Base-by-base conservation (phyloP, 225 moss, liverwort and hornwort genomes). In the Polytrichum commune region DNA sequence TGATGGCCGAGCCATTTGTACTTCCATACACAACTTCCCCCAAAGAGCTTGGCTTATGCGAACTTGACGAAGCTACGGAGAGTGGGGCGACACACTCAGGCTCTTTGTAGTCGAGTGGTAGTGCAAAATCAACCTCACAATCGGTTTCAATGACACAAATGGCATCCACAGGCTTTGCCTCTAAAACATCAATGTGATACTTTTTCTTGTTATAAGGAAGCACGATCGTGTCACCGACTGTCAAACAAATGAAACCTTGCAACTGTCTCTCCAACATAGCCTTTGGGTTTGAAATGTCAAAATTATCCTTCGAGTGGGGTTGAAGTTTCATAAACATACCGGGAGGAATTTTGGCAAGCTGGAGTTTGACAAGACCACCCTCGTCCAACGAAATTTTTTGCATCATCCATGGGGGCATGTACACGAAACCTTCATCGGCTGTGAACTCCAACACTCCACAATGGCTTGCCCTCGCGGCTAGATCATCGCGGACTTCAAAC, bases 301-400 rank as follows among this genome's bases (percentile, higher is more conserved):
- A 80, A 75, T 95, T 93, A 81, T 98, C 97, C 80, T 98, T 94
- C 0, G 97, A 95, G 73, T 98, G 97, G 9, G 97, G 97, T 83
- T 98, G 97, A 54, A 98, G 87, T 79, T 95, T 98, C 75, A 98
- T 92, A 63, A 92, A 98, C 61, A 93, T 98, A 53, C 97, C 97
- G 74, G 95, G 93, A 6, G 92, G 97, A 13, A 98, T 74, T 54
- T 94, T 90, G 23, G 97, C 95, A 85, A 91, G 95, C 83, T 90
- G 93, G 69, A 95, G 88, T 85, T 84, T 92, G 19, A 98, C 87
- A 73, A 98, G 90, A 66, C 93, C 97, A 65, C 93, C 97, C 85
- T 98, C 97, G 63, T 98, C 94, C 70, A 98, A 83, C 66, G 93
- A 75, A 91, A 98, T 90, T 72, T 98, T 98, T 72, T 95, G 97